Evolutionary conservation across 2,329 filamentous ascomycete species (phyloP).

Genomic region (Talaromyces verruculosus): DNA sequence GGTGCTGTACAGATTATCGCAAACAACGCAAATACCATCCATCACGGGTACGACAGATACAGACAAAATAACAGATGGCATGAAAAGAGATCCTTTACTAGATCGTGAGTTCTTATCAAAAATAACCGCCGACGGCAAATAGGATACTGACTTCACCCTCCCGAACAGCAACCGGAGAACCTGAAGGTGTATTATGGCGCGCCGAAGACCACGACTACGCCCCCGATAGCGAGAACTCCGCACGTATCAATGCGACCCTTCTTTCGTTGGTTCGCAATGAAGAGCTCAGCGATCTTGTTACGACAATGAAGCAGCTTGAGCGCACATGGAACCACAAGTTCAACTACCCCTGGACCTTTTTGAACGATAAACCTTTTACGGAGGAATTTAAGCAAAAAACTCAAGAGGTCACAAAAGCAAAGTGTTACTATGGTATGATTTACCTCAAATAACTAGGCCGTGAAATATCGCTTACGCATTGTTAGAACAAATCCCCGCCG

Average conservation of each 20-base stretch:
- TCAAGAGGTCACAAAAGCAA: slow-evolving; percentile 77
- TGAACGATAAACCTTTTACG: slow-evolving; percentile 92
- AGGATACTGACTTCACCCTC: slow-evolving; percentile 23
- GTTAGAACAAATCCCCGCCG: slow-evolving; percentile 81
- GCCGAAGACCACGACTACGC: slow-evolving; percentile 74
- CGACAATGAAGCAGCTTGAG: slow-evolving; percentile 88
- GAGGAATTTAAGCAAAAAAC: slow-evolving; percentile 90
- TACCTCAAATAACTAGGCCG: background rate
- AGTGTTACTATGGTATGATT: slow-evolving; percentile 73
- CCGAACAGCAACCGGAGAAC: slow-evolving; percentile 74
- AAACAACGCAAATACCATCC: slow-evolving; percentile 32
- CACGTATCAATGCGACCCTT: slow-evolving; percentile 89
- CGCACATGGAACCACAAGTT: slow-evolving; percentile 97
- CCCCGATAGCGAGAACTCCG: slow-evolving; percentile 69
- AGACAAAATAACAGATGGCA: slow-evolving; percentile 47
- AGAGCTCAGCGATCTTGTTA: slow-evolving; percentile 79
- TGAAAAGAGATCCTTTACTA: slow-evolving; percentile 78
- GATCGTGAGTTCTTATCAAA: slow-evolving; percentile 64
- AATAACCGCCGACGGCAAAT: slow-evolving; percentile 3
- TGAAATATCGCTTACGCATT: slow-evolving; percentile 28
- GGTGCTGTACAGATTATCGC: slow-evolving; percentile 66
- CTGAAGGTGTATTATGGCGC: slow-evolving; percentile 71
- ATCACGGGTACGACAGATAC: slow-evolving; percentile 46
- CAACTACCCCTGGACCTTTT: slow-evolving; percentile 99
- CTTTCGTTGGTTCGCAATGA: slow-evolving; percentile 89